Evolutionary conservation across 331 rosid species (phyloP), one percentile per base, ranked within the genome.

Genomic region (Stylosanthes scabra): DNA sequence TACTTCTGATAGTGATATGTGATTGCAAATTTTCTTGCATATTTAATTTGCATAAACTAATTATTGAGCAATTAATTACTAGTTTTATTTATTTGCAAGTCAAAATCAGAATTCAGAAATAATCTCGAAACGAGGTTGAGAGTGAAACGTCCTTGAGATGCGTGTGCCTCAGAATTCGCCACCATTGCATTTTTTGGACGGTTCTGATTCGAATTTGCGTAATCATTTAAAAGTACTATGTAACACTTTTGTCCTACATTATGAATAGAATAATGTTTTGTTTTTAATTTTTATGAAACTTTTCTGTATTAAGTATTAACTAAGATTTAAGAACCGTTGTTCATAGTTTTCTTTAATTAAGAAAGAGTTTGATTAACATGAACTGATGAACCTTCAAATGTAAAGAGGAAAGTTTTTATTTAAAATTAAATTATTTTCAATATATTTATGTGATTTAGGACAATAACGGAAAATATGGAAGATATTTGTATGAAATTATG

Each of bases 31-130:
- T 58, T 16, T 9, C 41, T 40, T 55, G 5, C 7, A 3, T n/a
- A 6, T 45, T 16, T 16, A 6, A 47, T 62, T 67, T 49, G 27
- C n/a, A 2, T 47, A 28, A 45, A 28, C 15, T 37, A 2, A 51
- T 16, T 2, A 12, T 20, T 0, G 9, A 54, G 10, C 39, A 34
- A 42, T 42, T 47, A 78, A 27, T 77, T 14, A 27, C 69, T 14
- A 59, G 59, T 63, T 12, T 14, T 51, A 71, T 39, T 39, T 25
- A 5, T 39, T 39, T 25, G 2, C 4, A 63, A 54, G 80, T 73
- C 80, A 82, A 66, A 50, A 34, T 34, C 39, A 20, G 28, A 70
- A 57, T 3, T 55, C 58, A 63, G 62, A 2, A 51, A 16, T 47
- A 55, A 59, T 61, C 4, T 50, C 25, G 4, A 29, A 29, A 49